Evolutionary conservation across 345 rosid species (phyloP).

Genomic region (Aquilaria malaccensis): DNA sequence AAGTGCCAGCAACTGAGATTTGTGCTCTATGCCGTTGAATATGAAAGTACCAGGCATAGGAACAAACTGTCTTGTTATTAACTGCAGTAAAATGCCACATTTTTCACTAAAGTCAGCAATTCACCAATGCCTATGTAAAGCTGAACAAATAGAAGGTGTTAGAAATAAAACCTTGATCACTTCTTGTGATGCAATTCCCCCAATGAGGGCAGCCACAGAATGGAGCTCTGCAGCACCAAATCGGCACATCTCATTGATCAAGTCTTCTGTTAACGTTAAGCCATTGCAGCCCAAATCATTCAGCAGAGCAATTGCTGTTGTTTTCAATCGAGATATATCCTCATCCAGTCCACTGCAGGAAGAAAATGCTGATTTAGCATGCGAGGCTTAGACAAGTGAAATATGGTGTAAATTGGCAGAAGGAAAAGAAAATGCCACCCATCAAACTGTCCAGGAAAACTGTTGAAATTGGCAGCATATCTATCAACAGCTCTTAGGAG

Average conservation of each 20-base stretch:
- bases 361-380: conserved; percentile 9
- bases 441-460: conserved; percentile 90
- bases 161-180: conserved; percentile 62
- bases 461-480: conserved; percentile 79
- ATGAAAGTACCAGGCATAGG: conserved; percentile 81
- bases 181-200: conserved; percentile 95
- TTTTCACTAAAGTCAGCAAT: neutral
- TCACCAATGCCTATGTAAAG: neutral
- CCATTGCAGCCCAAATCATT: conserved; percentile 83
- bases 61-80: conserved; percentile 84
- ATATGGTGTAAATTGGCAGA: conserved; percentile 1
- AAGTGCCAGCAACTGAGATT: conserved; percentile 62
- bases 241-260: conserved; percentile 89
- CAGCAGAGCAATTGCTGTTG: conserved; percentile 58
- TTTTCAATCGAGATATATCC: conserved; percentile 78
- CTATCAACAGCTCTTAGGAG: conserved; percentile 90
- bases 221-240: conserved; percentile 98
- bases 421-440: conserved; percentile 43
- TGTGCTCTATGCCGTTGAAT: conserved; percentile 96
- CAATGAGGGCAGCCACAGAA: conserved; percentile 83
- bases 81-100: conserved; percentile 36
- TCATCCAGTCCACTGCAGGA: conserved; percentile 69
- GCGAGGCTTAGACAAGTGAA: neutral
- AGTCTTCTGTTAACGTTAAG: conserved; percentile 74
- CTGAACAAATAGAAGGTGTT: conserved; percentile 9